Percentiles rank a stretch among this genome's conserved stretches.
Conservation (phyloP, 2,329 filamentous ascomycete genomes). For the Pyrenochaeta sp. region DNA sequence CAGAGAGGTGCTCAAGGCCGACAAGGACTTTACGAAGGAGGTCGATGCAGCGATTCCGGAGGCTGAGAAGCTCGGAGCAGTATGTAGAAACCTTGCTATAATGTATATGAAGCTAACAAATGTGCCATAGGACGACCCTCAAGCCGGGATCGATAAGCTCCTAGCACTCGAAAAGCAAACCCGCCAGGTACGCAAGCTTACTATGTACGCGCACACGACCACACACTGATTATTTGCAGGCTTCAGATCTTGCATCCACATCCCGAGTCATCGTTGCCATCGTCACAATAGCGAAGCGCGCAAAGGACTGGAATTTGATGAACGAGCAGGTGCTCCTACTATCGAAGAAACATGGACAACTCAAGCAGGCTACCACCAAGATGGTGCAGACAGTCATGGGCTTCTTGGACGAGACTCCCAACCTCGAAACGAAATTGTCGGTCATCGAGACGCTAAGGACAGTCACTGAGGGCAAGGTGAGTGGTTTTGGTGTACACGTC, state of each 20-base stretch:
- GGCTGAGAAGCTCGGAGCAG: constrained; percentile 88
- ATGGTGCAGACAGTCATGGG: constrained; percentile 98
- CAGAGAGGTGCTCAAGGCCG: constrained; percentile 81
- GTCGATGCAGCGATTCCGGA: constrained; percentile 91
- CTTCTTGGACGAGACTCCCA: constrained; percentile 87
- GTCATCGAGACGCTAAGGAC: constrained; percentile 95
- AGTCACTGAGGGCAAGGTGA: constrained; percentile 93
- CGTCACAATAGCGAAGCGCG: constrained; percentile 92
- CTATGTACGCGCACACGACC: constrained; percentile 12
- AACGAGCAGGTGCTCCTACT: constrained; percentile 96
- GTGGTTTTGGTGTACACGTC: constrained; percentile 20
- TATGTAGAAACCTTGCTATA: constrained; percentile 52
- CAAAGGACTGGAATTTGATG: constrained; percentile 90
- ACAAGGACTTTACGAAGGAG: constrained; percentile 99
- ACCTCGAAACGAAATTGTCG: constrained; percentile 85
- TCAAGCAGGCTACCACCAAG: constrained; percentile 98
- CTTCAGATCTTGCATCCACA: constrained; percentile 94
- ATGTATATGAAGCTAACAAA: constrained; percentile 26
- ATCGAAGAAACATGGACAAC: constrained; percentile 99
- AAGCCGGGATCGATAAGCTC: constrained; percentile 92
- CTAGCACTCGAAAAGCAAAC: constrained; percentile 93
- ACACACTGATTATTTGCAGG: constrained; percentile 61
- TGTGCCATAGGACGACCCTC: constrained; percentile 71
- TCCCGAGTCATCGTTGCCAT: constrained; percentile 87
- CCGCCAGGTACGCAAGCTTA: constrained; percentile 73